A percentile compares a stretch with the other conserved stretches of the same genome.
phyloP scores from a whole-genome alignment of 257 asterid species.

The Vinca minor region DNA sequence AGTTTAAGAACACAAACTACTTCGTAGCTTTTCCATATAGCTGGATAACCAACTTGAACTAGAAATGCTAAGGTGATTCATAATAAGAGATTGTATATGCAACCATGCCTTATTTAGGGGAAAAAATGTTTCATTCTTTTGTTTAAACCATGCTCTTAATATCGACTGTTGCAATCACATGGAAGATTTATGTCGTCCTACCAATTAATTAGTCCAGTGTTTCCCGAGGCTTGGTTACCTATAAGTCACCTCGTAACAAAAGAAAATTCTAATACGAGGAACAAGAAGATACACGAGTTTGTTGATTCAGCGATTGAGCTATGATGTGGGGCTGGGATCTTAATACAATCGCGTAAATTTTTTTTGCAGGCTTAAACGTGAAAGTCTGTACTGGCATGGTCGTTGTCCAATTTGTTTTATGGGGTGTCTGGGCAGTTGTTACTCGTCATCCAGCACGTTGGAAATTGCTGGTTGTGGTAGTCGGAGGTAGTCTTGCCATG shows the following conservation, averaged over 20 bases:
- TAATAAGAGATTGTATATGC: background rate
- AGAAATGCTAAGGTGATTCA: background rate
- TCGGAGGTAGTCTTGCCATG: slow-evolving; percentile 57
- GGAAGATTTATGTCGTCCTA: too few species aligned
- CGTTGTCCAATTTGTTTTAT: slow-evolving; percentile 35
- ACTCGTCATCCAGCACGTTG: slow-evolving; percentile 56
- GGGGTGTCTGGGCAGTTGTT: slow-evolving; percentile 76
- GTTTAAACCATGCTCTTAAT: too few species aligned
- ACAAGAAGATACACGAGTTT: too few species aligned
- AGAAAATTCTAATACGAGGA: too few species aligned
- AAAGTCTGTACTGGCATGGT: slow-evolving; percentile 58
- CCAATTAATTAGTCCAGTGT: too few species aligned
- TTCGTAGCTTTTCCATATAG: background rate
- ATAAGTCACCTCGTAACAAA: too few species aligned
- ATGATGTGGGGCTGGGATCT: too few species aligned
- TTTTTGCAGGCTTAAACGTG: slow-evolving; percentile 65
- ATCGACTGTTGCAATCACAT: background rate
- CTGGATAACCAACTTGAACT: background rate
- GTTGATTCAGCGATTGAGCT: too few species aligned
- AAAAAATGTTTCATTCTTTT: background rate
- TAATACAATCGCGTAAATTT: background rate
- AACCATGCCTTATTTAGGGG: background rate
- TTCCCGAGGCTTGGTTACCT: too few species aligned
- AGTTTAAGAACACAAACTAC: background rate
- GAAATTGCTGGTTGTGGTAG: slow-evolving; percentile 62